These are phyloP conservation scores for Singerocomus inundabilis DNA, from an alignment of 1,284 basidiomycete genomes.

Conservation along the genomic window DNA sequence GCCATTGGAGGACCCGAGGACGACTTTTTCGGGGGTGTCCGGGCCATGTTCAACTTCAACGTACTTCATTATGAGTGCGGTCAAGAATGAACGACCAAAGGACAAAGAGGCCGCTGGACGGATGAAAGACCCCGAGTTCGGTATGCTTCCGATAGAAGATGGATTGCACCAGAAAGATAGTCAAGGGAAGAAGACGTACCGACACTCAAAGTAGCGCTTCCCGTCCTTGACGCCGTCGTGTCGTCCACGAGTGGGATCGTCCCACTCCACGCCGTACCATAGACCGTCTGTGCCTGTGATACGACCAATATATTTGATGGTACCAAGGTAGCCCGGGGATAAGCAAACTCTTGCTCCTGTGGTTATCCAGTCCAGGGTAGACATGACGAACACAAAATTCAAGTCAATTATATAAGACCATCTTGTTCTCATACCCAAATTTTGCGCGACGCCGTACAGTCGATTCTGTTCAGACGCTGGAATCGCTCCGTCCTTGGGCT, in stretches of 20 bases:
- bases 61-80: constrained; percentile 77
- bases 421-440: constrained; percentile 10
- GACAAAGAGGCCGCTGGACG: constrained; percentile 56
- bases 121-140: constrained; percentile 72
- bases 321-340: constrained; percentile 52
- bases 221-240: constrained; percentile 84
- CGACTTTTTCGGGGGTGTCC: constrained; percentile 54
- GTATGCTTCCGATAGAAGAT: constrained; percentile 38
- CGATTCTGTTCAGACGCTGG: neutral
- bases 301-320: constrained; percentile 68
- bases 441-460: constrained; percentile 5
- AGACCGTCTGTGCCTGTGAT: constrained; percentile 64
- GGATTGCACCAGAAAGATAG: constrained; percentile 6
- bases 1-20: constrained; percentile 80
- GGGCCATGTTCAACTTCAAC: constrained; percentile 58
- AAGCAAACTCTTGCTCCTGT: constrained; percentile 52
- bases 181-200: constrained; percentile 46
- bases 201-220: constrained; percentile 75
- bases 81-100: constrained; percentile 70
- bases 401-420: no score
- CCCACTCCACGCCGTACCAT: constrained; percentile 98
- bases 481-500: neutral
- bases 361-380: constrained; percentile 28
- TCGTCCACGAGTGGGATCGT: constrained; percentile 79
- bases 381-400: constrained; percentile 10